Percentiles rank a stretch among this genome's conserved stretches.
Conservation (phyloP, 257 asterid species). For the Capsicum rhomboideum region DNA sequence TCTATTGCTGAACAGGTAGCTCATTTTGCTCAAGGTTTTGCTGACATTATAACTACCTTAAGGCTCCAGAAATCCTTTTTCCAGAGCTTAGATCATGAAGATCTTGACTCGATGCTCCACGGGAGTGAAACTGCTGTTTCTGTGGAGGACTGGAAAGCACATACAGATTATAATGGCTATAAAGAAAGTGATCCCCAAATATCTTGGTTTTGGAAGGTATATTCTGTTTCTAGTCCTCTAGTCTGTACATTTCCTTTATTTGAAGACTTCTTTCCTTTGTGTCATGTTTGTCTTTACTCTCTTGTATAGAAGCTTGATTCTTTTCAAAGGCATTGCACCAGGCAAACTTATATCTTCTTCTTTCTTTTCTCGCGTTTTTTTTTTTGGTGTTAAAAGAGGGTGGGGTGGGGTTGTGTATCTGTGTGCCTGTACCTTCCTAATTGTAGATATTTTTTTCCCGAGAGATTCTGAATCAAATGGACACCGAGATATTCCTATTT, state of each 20-base stretch:
- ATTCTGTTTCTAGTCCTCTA: background rate
- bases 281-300: background rate
- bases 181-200: slow-evolving; percentile 69
- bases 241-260: background rate
- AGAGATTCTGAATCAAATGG: background rate
- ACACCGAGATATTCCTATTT: background rate
- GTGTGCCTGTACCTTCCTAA: background rate
- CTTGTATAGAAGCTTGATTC: background rate
- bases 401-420: background rate
- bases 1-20: slow-evolving; percentile 59
- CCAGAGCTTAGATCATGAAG: slow-evolving; percentile 61
- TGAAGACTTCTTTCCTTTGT: background rate
- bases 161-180: slow-evolving; percentile 77
- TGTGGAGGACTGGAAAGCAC: slow-evolving; percentile 90
- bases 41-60: slow-evolving; percentile 41
- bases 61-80: slow-evolving; percentile 50
- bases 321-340: background rate
- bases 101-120: slow-evolving; percentile 72
- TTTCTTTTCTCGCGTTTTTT: background rate
- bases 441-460: background rate
- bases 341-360: background rate
- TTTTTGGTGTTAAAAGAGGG: background rate
- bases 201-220: slow-evolving; percentile 97
- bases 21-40: slow-evolving; percentile 65
- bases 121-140: slow-evolving; percentile 79